Base-by-base conservation (phyloP, 2,329 filamentous ascomycete genomes). In the Chaetomium olivaceum region DNA sequence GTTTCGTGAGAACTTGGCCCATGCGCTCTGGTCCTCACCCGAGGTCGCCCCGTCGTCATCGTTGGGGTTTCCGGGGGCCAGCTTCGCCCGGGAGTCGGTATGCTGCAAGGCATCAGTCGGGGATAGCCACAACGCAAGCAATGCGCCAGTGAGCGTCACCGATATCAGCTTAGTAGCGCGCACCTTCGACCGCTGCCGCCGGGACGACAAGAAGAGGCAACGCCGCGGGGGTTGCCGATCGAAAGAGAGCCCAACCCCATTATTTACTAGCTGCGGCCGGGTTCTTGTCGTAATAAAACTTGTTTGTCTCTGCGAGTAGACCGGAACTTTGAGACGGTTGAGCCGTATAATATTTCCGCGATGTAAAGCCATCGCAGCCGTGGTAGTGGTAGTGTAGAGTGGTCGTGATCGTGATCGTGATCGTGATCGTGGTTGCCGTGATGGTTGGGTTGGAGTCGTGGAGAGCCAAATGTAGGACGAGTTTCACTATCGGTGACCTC, bases 1-100 rank as follows among this genome's bases (percentile, higher is more conserved):
- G 23, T 77, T 77, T 21, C 74, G 76, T 2, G 81, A 74, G 67
- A 86, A 85, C 52, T 76, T 76, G 56, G 76, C 73, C 84, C 83
- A 86, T 7, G 83, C 82, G 21, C 71, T 62, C 46, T 68, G 58
- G 29, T 69, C 65, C 16, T 36, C 61, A 8, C 61, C 51, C 7
- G 69, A 70, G 57, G 50, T 69, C 64, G 33, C 71, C 27, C 11
- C 46, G 63, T 61, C 61, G 25, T 57, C 58, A 64, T 72, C 69
- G 51, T 72, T 43, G 4, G 57, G n/a, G 23, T 12, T 55, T 39
- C 21, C 57, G 14, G 36, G 46, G 29, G 63, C 48, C 25, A 58
- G 1, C n/a, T 61, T 58, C 51, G 61, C 54, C 43, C 50, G 50
- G 33, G 58, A 50, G 27, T 69, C 62, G 60, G 48, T 60, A 63